Evolutionary conservation across 2,329 filamentous ascomycete genomes (phyloP).

Genomic region (Claviceps cyperi): DNA sequence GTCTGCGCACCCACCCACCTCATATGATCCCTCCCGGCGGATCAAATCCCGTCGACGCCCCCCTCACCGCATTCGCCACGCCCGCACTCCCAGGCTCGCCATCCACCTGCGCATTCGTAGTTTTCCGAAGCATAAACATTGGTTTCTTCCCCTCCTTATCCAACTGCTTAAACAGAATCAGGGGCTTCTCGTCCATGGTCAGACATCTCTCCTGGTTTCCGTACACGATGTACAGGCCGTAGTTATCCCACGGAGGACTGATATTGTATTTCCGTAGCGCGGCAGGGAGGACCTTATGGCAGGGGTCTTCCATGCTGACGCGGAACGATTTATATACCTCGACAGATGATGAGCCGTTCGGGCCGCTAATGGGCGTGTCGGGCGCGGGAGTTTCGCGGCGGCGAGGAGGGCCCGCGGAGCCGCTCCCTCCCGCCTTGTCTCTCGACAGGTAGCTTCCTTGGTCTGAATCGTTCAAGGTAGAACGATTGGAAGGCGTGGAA

Average conservation of each 20-base stretch:
- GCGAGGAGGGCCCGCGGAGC: constrained; percentile 28
- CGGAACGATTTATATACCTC: constrained; percentile 99
- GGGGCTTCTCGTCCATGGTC: constrained; percentile 78
- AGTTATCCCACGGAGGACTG: constrained; percentile 93
- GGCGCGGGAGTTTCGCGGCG: constrained; percentile 47
- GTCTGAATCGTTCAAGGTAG: constrained; percentile 40
- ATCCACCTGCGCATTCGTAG: constrained; percentile 38
- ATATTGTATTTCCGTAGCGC: constrained; percentile 98
- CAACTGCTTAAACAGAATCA: constrained; percentile 93
- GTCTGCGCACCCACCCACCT: constrained; percentile 4
- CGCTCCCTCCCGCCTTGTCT: constrained; percentile 13
- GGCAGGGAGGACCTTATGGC: constrained; percentile 89
- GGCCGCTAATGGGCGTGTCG: constrained; percentile 45
- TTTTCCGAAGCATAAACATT: constrained; percentile 92
- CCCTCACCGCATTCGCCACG: constrained; percentile 29
- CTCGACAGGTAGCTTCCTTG: constrained; percentile 16
- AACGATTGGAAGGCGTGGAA: constrained; percentile 34
- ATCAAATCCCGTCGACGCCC: constrained; percentile 35
- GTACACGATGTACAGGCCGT: constrained; percentile 95
- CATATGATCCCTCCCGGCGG: constrained; percentile 47
- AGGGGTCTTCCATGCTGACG: constrained; percentile 95
- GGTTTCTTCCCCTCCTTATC: constrained; percentile 96
- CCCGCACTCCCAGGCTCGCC: constrained; percentile 41
- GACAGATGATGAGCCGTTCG: constrained; percentile 47
- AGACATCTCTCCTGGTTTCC: constrained; percentile 95